These are phyloP conservation scores for Lepraria neglecta DNA, from an alignment of 495 filamentous ascomycete genomes.

Conservation along the genomic window DNA sequence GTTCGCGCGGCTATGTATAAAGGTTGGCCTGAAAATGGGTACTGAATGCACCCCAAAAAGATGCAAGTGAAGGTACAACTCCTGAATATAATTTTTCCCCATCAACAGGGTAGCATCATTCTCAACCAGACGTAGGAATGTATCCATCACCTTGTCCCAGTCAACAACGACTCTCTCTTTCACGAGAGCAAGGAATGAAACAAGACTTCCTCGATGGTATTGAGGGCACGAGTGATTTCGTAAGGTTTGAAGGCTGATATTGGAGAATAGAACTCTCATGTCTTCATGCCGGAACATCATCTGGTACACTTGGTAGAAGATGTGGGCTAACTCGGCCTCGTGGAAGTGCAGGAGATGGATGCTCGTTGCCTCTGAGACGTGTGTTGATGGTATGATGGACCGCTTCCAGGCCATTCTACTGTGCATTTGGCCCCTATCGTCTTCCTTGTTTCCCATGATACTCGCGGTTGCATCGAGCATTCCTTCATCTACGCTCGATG, in stretches of 20 bases:
- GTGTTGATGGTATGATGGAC: slow-evolving; percentile 14
- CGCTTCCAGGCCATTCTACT: slow-evolving; percentile 19
- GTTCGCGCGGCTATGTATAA: neutral
- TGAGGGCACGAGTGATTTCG: slow-evolving; percentile 14
- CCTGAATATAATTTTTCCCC: slow-evolving; percentile 30
- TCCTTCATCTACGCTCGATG: slow-evolving; percentile 14
- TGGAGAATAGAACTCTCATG: slow-evolving; percentile 18
- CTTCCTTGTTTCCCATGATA: neutral
- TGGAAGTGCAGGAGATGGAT: slow-evolving; percentile 28
- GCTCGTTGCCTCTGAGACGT: no score
- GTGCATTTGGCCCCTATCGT: slow-evolving; percentile 12
- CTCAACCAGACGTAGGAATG: slow-evolving; percentile 28
- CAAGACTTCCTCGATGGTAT: slow-evolving; percentile 41
- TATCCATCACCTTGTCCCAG: slow-evolving; percentile 33
- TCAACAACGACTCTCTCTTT: slow-evolving; percentile 27
- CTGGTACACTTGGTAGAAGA: slow-evolving; percentile 37
- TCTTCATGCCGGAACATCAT: slow-evolving; percentile 42
- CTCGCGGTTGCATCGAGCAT: slow-evolving; percentile 1
- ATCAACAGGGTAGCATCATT: slow-evolving; percentile 27
- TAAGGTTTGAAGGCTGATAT: neutral
- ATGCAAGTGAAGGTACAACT: slow-evolving; percentile 29
- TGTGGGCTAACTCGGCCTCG: slow-evolving; percentile 31
- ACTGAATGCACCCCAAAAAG: slow-evolving; percentile 28
- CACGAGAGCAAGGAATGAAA: slow-evolving; percentile 31
- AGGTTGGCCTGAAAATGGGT: neutral